A percentile compares a stretch with the other conserved stretches of the same genome.
phyloP scores from a whole-genome alignment of 441 rosid genomes.

The Populus tomentosa region DNA sequence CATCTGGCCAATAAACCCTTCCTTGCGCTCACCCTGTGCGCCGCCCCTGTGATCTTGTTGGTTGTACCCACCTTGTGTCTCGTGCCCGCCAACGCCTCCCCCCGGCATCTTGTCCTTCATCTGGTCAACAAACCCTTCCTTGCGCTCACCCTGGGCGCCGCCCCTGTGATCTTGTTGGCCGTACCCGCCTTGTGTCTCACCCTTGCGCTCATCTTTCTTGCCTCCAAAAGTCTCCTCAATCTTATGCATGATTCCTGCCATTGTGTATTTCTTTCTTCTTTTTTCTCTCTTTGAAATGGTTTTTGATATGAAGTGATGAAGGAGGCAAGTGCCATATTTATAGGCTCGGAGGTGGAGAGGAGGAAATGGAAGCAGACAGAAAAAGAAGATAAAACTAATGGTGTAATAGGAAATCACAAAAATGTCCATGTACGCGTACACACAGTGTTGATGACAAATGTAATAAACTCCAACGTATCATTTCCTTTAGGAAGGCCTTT shows the following conservation, averaged over 20 bases:
- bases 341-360: no score
- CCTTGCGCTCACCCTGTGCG: no score
- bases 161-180: constrained; percentile 33
- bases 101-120: constrained; percentile 73
- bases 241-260: constrained; percentile 79
- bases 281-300: neutral
- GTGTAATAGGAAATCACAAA: no score
- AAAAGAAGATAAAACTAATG: neutral
- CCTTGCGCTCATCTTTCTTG: constrained; percentile 28
- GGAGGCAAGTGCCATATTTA: neutral
- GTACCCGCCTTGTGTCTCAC: neutral
- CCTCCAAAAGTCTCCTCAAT: constrained; percentile 81
- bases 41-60: neutral
- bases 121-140: constrained; percentile 62
- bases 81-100: constrained; percentile 27
- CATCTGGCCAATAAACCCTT: no score
- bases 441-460: no score
- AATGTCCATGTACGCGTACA: no score
- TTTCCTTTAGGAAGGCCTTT: no score
- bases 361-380: no score
- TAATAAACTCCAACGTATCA: no score
- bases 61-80: neutral
- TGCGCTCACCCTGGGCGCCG: constrained; percentile 20
- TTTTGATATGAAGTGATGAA: neutral
- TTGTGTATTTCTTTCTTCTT: constrained; percentile 7